phyloP scores from a whole-genome alignment of 805 yeast genomes.

The Schwanniomyces yamadae region DNA sequence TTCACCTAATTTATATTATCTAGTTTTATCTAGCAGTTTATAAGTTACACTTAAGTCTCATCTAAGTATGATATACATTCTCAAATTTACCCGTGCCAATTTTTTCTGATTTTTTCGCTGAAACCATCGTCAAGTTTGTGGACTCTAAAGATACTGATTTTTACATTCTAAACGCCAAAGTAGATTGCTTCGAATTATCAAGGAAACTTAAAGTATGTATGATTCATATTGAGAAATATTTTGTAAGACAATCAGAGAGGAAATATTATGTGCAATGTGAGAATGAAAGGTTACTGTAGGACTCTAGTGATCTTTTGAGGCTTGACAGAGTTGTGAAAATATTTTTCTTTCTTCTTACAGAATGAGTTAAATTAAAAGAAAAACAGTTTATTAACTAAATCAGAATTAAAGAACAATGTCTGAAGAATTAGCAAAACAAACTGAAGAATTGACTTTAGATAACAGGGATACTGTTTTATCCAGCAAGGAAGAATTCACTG shows the following conservation, averaged over 20 bases:
- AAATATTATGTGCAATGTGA: background rate
- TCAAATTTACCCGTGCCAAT: constrained; percentile 7
- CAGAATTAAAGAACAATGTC: constrained; percentile 27
- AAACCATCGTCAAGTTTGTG: constrained; percentile 12
- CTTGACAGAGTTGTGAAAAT: background rate
- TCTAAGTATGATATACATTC: background rate
- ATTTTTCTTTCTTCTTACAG: background rate
- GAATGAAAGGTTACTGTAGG: background rate
- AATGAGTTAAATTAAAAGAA: background rate
- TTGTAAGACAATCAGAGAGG: too few species aligned
- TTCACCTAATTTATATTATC: too few species aligned
- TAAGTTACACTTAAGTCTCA: too few species aligned
- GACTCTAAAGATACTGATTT: constrained; percentile 4
- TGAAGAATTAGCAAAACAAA: constrained; percentile 44
- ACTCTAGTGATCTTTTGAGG: background rate
- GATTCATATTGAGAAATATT: too few species aligned
- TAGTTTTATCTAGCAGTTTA: too few species aligned
- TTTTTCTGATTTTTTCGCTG: constrained; percentile 10
- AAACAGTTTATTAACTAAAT: constrained; percentile 4
- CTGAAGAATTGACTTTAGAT: constrained; percentile 44
- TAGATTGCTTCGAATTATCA: background rate
- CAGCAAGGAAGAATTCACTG: constrained; percentile 62
- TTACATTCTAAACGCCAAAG: background rate
- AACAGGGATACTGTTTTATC: constrained; percentile 52
- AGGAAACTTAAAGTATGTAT: constrained; percentile 2